Percentiles rank a stretch among this genome's conserved stretches.
Conservation (phyloP, 2,329 filamentous ascomycete genomes). For the Zarea fungicola region DNA sequence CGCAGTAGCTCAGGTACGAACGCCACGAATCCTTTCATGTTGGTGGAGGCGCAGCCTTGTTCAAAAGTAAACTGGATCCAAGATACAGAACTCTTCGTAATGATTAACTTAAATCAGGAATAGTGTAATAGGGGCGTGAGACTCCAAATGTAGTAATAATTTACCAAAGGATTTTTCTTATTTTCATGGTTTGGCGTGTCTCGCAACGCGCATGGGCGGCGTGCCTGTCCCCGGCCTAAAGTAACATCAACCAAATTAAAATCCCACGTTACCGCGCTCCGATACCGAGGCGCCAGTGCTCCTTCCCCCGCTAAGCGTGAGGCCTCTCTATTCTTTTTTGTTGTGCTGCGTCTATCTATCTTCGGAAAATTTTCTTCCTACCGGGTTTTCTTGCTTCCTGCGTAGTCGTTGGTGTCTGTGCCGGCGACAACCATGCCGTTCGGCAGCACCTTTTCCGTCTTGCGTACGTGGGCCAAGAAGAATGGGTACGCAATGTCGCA, state of each 20-base stretch:
- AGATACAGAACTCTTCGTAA: background rate
- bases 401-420: background rate
- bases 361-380: too few species aligned
- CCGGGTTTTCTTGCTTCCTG: background rate
- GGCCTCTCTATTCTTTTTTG: too few species aligned
- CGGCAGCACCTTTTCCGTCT: slow-evolving; percentile 31
- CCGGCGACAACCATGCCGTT: slow-evolving; percentile 32
- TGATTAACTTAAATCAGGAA: too few species aligned
- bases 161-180: background rate
- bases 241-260: too few species aligned
- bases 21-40: background rate
- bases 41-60: background rate
- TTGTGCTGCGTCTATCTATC: too few species aligned
- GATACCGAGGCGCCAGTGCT: too few species aligned
- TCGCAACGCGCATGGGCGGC: too few species aligned
- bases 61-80: background rate
- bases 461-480: slow-evolving; percentile 33
- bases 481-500: slow-evolving; percentile 43
- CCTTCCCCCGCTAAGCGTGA: too few species aligned
- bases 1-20: background rate
- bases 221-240: too few species aligned
- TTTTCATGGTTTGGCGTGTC: background rate
- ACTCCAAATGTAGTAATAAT: background rate
- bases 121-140: too few species aligned
- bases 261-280: background rate